Evolutionary conservation across 495 filamentous ascomycete species (phyloP), one percentile per base, ranked within the genome.

Genomic region (Aspergillus sparsus): DNA sequence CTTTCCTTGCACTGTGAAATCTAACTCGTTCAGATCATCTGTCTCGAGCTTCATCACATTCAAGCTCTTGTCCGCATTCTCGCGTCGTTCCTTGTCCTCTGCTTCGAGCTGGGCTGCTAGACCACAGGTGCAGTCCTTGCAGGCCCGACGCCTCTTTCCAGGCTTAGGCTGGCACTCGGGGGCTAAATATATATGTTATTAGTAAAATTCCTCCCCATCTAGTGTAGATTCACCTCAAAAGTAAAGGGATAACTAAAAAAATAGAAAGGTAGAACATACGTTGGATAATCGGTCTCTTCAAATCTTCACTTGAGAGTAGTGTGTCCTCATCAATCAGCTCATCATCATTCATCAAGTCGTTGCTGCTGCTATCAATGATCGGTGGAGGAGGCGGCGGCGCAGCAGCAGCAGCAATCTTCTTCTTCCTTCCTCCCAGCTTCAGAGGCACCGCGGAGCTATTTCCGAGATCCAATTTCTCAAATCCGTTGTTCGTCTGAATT

Each of bases 51-150:
- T 97, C 27, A 78, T 73, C 8, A 81, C 78, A 16, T 84, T 81
- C 10, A 91, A 73, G 6, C 76, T 78, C 59, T 78, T 73, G 63
- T 89, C 85, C 27, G 88, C 88, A 8, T 80, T 72, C 7, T 76
- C 74, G 27, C 90, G 83, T 58, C 87, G 87, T 50, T 85, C 83
- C 45, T 79, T 80, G 64, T 97, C 92, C 74, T 97, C 91, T 7
- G 86, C 89, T 62, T 90, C 89, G 42, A 97, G 71, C 60, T 85
- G 80, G 63, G 89, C 81, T 3, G 89, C 88, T 5, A 98, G 82
- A 41, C 95, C 94, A 68, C 94, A 98, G 5, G 91, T 95, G 78
- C 94, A 98, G 77, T 98, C 94, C 76, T 98, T 98, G 80, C 94
- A 98, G 57, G 94, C 92, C 55, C 92, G 85, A 60, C 93, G 86